A percentile compares a stretch with the other conserved stretches of the same genome.
Conservation (phyloP, 2,329 filamentous ascomycete species). For the Botryotinia narcissicola region DNA sequence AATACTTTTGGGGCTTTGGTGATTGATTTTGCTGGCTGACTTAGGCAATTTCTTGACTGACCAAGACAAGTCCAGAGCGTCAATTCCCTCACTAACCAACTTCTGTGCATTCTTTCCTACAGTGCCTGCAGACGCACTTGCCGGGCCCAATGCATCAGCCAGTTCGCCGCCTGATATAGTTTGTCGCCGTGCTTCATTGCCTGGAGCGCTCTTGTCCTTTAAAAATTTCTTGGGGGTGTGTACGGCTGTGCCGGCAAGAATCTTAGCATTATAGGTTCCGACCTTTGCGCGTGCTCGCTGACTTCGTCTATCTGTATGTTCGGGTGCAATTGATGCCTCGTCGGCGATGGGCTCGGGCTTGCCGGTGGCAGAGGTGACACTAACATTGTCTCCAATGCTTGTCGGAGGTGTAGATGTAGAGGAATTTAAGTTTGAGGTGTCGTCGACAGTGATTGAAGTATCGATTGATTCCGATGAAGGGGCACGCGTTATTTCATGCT, state of each 20-base stretch:
- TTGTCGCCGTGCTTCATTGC: conserved; percentile 41
- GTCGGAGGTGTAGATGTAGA: conserved; percentile 58
- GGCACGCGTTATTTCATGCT: conserved; percentile 30
- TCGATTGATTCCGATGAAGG: conserved; percentile 33
- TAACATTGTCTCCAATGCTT: conserved; percentile 61
- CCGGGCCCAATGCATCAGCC: conserved; percentile 35
- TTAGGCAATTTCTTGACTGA: conserved; percentile 44
- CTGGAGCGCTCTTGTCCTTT: conserved; percentile 42
- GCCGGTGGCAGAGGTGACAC: conserved; percentile 50
- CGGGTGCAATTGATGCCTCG: conserved; percentile 19
- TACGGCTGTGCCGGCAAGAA: conserved; percentile 59
- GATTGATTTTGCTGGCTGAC: conserved; percentile 32
- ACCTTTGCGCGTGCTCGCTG: conserved; percentile 55
- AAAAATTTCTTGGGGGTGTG: conserved; percentile 47
- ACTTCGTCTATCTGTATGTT: conserved; percentile 44
- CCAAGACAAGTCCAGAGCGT: conserved; percentile 49
- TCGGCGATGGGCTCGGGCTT: conserved; percentile 29
- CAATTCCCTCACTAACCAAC: conserved; percentile 43
- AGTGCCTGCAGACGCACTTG: conserved; percentile 31
- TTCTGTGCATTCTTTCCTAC: conserved; percentile 34
- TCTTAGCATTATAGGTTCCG: conserved; percentile 65
- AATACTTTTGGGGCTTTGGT: conserved; percentile 36
- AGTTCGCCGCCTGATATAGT: conserved; percentile 45
- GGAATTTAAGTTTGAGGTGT: conserved; percentile 33
- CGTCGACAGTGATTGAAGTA: conserved; percentile 35